Evolutionary conservation across 176 grass and related monocot genomes (phyloP).

Genomic region (Neostapfia colusana): DNA sequence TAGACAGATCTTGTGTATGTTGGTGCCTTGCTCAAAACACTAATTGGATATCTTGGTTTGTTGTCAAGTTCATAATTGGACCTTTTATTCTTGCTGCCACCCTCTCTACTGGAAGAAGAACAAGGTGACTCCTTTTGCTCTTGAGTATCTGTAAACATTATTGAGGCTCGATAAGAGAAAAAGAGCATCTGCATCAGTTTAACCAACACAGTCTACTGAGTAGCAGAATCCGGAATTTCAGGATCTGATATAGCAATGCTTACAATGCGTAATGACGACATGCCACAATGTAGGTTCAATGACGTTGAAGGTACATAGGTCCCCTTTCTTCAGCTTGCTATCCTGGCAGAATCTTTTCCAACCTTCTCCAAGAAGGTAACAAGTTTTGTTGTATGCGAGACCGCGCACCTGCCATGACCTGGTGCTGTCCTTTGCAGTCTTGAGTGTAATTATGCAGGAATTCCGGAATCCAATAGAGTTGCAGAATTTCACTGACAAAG

Average conservation of each 20-base stretch:
- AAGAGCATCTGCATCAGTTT: neutral
- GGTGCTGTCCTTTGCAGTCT: neutral
- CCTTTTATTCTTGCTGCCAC: neutral
- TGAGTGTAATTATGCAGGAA: neutral
- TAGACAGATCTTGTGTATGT: neutral
- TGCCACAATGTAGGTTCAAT: slow-evolving; percentile 18
- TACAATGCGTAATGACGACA: slow-evolving; percentile 6
- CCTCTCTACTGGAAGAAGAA: neutral
- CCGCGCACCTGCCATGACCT: slow-evolving; percentile 26
- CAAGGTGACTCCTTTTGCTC: neutral
- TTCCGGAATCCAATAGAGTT: neutral
- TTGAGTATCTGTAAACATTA: neutral
- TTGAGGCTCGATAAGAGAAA: neutral
- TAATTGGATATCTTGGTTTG: neutral
- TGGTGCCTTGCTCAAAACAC: neutral
- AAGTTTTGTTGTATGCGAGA: neutral
- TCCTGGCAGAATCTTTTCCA: neutral
- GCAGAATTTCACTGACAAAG: slow-evolving; percentile 13
- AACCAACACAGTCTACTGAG: neutral
- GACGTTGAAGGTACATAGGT: slow-evolving; percentile 28
- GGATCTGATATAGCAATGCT: neutral
- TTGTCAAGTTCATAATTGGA: neutral
- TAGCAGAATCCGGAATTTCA: neutral
- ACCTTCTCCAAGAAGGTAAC: neutral
- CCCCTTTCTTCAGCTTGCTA: neutral